Conservation (phyloP, 768 basidiomycete genomes). For the Boletus vinaceobasis region DNA sequence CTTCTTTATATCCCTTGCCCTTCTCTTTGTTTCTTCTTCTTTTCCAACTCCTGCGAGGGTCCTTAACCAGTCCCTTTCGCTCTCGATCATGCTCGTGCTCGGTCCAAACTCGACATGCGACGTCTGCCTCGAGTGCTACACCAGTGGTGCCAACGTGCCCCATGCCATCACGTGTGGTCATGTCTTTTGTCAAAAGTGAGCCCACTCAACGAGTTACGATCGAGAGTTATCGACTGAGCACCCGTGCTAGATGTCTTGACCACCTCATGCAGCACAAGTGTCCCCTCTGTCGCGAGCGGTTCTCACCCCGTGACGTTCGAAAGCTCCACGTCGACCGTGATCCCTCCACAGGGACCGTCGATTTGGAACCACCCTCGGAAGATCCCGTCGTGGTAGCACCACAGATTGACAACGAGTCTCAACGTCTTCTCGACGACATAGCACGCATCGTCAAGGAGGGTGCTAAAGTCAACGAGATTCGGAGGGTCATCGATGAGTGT, state of each 20-base stretch:
- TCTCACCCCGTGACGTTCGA: slow-evolving; percentile 44
- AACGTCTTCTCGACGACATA: slow-evolving; percentile 52
- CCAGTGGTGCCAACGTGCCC: slow-evolving; percentile 49
- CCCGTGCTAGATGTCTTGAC: slow-evolving; percentile 49
- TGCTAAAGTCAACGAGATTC: slow-evolving; percentile 47
- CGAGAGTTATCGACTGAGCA: slow-evolving; percentile 2
- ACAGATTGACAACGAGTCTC: slow-evolving; percentile 41
- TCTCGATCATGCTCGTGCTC: slow-evolving; percentile 58
- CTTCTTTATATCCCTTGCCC: slow-evolving; percentile 20
- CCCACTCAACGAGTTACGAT: neutral
- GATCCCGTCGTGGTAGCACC: slow-evolving; percentile 11
- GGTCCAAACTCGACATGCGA: slow-evolving; percentile 68
- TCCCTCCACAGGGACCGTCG: slow-evolving; percentile 30
- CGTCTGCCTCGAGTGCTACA: slow-evolving; percentile 68
- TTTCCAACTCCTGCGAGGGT: slow-evolving; percentile 21
- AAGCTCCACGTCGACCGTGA: slow-evolving; percentile 58
- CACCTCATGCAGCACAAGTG: slow-evolving; percentile 48
- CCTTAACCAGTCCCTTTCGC: slow-evolving; percentile 34
- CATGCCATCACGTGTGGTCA: slow-evolving; percentile 71
- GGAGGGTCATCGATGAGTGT: slow-evolving; percentile 50
- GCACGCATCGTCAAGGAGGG: slow-evolving; percentile 54
- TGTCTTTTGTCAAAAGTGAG: slow-evolving; percentile 55
- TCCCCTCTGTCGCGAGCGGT: slow-evolving; percentile 60
- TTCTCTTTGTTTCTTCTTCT: slow-evolving; percentile 1
- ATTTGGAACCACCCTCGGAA: slow-evolving; percentile 17